These are phyloP conservation scores for Physcomitrium patens DNA, from an alignment of 225 moss, liverwort and hornwort species.

Conservation along the genomic window DNA sequence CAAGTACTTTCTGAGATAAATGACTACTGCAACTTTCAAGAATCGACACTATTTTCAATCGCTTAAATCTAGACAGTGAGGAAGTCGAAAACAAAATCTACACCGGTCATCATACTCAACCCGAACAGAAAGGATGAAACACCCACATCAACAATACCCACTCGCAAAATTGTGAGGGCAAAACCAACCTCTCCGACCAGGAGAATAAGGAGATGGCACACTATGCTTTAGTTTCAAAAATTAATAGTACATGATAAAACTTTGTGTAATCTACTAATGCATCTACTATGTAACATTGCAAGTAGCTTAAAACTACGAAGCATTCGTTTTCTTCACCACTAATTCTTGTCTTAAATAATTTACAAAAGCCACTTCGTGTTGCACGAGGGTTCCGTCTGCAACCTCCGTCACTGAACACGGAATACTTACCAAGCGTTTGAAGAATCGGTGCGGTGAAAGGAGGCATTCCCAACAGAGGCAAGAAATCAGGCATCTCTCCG, in stretches of 20 bases:
- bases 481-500: constrained; percentile 17
- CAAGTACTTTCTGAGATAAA: no score
- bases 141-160: not conserved
- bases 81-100: no score
- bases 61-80: no score
- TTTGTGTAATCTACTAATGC: constrained; percentile 28
- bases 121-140: not conserved
- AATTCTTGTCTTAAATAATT: constrained; percentile 26
- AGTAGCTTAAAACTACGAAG: constrained; percentile 16
- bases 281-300: constrained; percentile 28
- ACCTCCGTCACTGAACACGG: constrained; percentile 15
- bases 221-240: constrained; percentile 30
- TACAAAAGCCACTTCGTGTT: constrained; percentile 41
- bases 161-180: not conserved
- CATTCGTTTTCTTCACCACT: constrained; percentile 22
- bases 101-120: no score
- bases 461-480: not conserved
- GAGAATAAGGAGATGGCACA: not conserved
- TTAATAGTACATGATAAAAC: constrained; percentile 37
- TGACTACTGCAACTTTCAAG: no score
- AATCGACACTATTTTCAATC: no score
- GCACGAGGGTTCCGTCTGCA: constrained; percentile 25
- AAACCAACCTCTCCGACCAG: not conserved
- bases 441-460: constrained; percentile 16
- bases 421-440: constrained; percentile 21